A percentile compares a stretch with the other conserved stretches of the same genome.
Evolutionary conservation across 495 filamentous ascomycete species (phyloP).

Genomic region (Penicillium simplicissimum): DNA sequence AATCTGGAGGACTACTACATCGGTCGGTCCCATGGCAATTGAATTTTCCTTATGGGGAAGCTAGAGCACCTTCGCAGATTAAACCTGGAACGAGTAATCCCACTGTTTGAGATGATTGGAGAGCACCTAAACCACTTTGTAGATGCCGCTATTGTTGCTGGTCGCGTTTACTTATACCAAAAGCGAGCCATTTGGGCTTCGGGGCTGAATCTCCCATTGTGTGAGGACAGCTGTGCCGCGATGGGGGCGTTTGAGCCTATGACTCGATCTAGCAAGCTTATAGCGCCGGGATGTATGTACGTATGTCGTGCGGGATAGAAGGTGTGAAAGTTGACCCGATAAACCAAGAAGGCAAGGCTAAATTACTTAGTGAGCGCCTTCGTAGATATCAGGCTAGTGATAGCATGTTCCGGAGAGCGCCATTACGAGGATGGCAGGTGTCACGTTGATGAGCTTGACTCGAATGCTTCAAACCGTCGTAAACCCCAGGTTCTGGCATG

Average conservation of each 20-base stretch:
- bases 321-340: not conserved
- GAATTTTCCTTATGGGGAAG: not conserved
- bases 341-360: not conserved
- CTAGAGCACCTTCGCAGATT: not conserved
- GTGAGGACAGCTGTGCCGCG: not conserved
- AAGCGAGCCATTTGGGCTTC: not conserved
- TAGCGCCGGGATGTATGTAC: not conserved
- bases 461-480: conserved; percentile 2
- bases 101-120: conserved; percentile 7
- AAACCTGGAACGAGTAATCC: too few relatives aligned
- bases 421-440: not conserved
- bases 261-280: not conserved
- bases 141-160: conserved; percentile 2
- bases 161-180: conserved; percentile 4
- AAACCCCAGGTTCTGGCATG: not conserved
- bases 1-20: conserved; percentile 4
- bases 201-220: conserved; percentile 18
- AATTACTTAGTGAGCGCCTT: not conserved
- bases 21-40: not conserved
- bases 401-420: not conserved
- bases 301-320: conserved; percentile 8
- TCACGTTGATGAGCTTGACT: conserved; percentile 16
- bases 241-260: not conserved
- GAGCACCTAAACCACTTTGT: conserved; percentile 6
- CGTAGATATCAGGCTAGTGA: not conserved